Evolutionary conservation across 148 eudicot species (phyloP).

Genomic region (Cornus suecica): DNA sequence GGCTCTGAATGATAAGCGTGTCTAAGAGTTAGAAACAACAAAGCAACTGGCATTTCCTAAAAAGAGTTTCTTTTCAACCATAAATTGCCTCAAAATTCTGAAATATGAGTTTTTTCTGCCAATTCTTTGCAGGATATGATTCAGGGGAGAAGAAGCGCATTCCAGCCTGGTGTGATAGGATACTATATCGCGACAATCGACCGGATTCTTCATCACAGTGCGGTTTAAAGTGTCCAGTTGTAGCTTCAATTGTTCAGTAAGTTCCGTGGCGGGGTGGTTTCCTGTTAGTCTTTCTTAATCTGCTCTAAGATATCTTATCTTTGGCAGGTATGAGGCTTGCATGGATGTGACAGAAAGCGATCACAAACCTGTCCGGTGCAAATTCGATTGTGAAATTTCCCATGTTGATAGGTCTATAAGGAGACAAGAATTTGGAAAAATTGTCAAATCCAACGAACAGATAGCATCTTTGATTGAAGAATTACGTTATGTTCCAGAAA

Average conservation of each 20-base stretch:
- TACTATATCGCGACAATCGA: conserved; percentile 81
- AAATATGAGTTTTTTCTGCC: neutral
- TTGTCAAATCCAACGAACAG: conserved; percentile 44
- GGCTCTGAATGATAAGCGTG: neutral
- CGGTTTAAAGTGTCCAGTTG: conserved; percentile 80
- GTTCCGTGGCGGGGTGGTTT: conserved; percentile 20
- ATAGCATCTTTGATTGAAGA: conserved; percentile 48
- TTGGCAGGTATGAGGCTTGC: conserved; percentile 80
- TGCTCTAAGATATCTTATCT: neutral
- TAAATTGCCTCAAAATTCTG: neutral
- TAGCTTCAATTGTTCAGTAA: conserved; percentile 63
- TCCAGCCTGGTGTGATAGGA: conserved; percentile 99
- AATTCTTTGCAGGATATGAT: conserved; percentile 69
- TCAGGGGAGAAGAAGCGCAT: conserved; percentile 98
- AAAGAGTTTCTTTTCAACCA: neutral
- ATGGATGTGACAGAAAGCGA: conserved; percentile 98
- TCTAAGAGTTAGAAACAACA: neutral
- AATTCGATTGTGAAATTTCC: conserved; percentile 64
- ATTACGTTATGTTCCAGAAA: conserved; percentile 57
- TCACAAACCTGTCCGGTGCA: conserved; percentile 96
- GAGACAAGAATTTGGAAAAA: conserved; percentile 78
- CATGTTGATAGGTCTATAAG: conserved; percentile 88
- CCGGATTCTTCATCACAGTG: conserved; percentile 51
- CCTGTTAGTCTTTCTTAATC: neutral
- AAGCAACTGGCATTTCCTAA: neutral